phyloP scores from a whole-genome alignment of 2,329 filamentous ascomycete genomes.

The Fusarium setosum region DNA sequence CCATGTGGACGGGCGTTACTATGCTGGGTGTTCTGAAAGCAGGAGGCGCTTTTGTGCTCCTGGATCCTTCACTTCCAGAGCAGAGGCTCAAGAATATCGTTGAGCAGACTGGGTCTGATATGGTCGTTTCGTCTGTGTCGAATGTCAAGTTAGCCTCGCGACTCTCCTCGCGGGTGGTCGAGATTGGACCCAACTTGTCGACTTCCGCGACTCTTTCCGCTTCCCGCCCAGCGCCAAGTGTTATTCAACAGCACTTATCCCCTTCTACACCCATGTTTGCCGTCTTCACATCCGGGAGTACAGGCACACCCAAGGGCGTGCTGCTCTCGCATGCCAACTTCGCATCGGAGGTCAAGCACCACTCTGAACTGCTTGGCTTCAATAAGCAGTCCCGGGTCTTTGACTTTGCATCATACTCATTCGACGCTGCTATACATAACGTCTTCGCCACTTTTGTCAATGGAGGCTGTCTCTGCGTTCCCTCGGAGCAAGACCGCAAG shows the following conservation, averaged over 20 bases:
- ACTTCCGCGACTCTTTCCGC: not conserved
- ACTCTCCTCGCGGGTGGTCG: not conserved
- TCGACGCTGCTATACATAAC: not conserved
- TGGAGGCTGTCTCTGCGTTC: conserved; percentile 42
- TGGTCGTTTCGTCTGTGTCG: not conserved
- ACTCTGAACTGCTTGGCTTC: not conserved
- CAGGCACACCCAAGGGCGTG: not conserved
- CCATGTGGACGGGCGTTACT: conserved; percentile 35
- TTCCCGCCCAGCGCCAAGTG: not conserved
- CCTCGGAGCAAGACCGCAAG: conserved; percentile 12
- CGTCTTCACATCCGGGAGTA: conserved; percentile 43
- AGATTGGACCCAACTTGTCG: not conserved
- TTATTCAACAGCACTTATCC: not conserved
- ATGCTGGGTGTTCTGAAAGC: conserved; percentile 41
- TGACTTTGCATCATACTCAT: not conserved
- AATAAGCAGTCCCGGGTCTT: not conserved
- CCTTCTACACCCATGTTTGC: conserved; percentile 29
- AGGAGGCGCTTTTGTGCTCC: conserved; percentile 35
- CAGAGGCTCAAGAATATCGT: conserved; percentile 16
- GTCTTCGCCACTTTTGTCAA: conserved; percentile 52
- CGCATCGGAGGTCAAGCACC: not conserved
- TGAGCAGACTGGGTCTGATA: not conserved
- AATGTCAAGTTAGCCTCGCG: not conserved
- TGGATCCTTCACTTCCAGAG: conserved; percentile 29
- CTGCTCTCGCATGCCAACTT: not conserved